Evolutionary conservation across 2,329 filamentous ascomycete species (phyloP).

Genomic region (Neonectria coccinea): DNA sequence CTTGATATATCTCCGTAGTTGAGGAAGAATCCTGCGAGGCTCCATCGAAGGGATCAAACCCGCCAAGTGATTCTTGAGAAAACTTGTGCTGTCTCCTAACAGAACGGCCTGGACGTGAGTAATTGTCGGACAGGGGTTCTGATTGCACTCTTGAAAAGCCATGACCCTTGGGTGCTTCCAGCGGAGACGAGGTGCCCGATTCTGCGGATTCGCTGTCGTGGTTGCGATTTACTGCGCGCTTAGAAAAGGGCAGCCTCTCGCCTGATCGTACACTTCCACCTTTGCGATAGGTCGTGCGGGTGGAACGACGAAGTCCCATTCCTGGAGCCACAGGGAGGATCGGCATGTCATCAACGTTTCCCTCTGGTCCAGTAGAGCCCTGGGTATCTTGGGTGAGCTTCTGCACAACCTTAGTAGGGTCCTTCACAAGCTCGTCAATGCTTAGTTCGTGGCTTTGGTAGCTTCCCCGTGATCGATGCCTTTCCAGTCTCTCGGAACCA

Average conservation of each 20-base stretch:
- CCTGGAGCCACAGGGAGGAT: constrained; percentile 85
- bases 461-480: constrained; percentile 73
- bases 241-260: constrained; percentile 80
- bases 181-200: constrained; percentile 48
- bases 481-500: constrained; percentile 82
- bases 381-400: constrained; percentile 72
- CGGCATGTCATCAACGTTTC: constrained; percentile 77
- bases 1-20: constrained; percentile 45
- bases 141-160: constrained; percentile 74
- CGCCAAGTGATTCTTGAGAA: constrained; percentile 56
- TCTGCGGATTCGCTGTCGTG: constrained; percentile 65
- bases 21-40: constrained; percentile 48
- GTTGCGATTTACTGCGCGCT: constrained; percentile 73
- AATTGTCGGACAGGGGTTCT: constrained; percentile 68
- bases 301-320: constrained; percentile 87
- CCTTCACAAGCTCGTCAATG: constrained; percentile 84
- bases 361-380: constrained; percentile 56
- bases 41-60: constrained; percentile 61
- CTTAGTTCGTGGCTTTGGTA: constrained; percentile 71
- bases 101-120: constrained; percentile 68
- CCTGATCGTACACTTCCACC: constrained; percentile 86
- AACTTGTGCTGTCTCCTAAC: constrained; percentile 63
- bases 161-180: constrained; percentile 62
- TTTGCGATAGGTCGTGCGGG: constrained; percentile 88
- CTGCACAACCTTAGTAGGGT: constrained; percentile 78